Percentiles rank a stretch among this genome's conserved stretches.
Evolutionary conservation across 306 rosid genomes (phyloP).

Genomic region (Senna siamea): DNA sequence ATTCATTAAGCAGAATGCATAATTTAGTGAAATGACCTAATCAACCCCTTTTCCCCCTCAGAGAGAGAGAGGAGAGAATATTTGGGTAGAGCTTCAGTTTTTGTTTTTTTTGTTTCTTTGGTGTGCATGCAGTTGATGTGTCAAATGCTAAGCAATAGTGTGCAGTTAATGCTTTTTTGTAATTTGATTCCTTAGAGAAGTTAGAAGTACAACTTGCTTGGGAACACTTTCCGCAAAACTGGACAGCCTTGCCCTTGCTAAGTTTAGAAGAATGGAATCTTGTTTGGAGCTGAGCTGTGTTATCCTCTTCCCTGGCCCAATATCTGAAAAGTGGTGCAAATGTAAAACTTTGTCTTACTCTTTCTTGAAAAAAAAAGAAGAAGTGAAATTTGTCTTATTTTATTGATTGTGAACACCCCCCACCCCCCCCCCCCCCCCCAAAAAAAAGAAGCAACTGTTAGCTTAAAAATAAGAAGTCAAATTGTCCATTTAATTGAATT

Average conservation of each 20-base stretch:
- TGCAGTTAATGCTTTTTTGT: constrained; percentile 14
- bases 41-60: constrained; percentile 16
- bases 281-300: constrained; percentile 22
- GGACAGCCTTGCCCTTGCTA: not conserved
- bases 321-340: not conserved
- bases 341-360: not conserved
- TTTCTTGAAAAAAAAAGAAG: not conserved
- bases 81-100: constrained; percentile 1
- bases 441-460: not conserved
- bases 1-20: not conserved
- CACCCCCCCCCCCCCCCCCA: no score
- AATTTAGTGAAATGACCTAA: constrained; percentile 42
- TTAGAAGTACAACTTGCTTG: constrained; percentile 10
- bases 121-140: constrained; percentile 33
- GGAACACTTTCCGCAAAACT: constrained; percentile 29
- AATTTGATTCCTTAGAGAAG: constrained; percentile 16
- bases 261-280: constrained; percentile 27
- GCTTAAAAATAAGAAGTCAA: not conserved
- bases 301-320: constrained; percentile 21
- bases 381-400: constrained; percentile 1
- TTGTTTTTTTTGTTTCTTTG: constrained; percentile 6
- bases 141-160: constrained; percentile 25
- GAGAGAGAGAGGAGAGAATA: constrained; percentile 22
- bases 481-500: not conserved
- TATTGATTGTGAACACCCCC: not conserved